Base-by-base conservation (phyloP, 2,329 filamentous ascomycete genomes). In the Penicillium expansum region DNA sequence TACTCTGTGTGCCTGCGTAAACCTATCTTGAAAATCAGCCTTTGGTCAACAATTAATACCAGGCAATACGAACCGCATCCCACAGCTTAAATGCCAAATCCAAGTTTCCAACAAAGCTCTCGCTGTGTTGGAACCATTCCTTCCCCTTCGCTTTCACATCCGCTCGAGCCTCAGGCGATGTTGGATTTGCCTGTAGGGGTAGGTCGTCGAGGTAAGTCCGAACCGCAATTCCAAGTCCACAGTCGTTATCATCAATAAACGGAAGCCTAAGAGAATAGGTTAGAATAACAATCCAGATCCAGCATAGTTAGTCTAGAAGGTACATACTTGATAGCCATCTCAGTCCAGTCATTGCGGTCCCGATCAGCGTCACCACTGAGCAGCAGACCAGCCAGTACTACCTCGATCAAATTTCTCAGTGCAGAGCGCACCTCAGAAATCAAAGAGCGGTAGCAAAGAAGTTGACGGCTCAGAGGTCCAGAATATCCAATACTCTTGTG, bases 401-500 rank as follows among this genome's bases (percentile, higher is more conserved):
- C 89, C 75, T 99, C 94, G 14, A 94, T 78, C 35, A 97, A 77
- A 71, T 96, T 92, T 47, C 94, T 86, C 62, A 96, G 82, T 33
- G 87, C 86, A 62, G 88, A 85, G 38, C 92, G 88, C 24, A 97
- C 87, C 39, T 90, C 86, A 2, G 88, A 88, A 39, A 91, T 86
- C 56, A 97, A 81, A 1, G 91, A 92, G 59, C 91, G 89, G 79
- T 92, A 99, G 27, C 86, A 87, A 41, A 99, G 82, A 51, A 97
- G 81, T 64, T 93, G 92, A 74, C 94, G 88, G 79, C 92, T 96
- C 1, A 99, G 82, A 1, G 94, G 93, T 0, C 94, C 94, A 2
- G 93, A 97, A 75, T 97, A 99, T 30, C 94, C 94, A 65, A 93
- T 92, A 4, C 84, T 82, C 65, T 90, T 84, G 72, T 99, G 94